A percentile compares a stretch with the other conserved stretches of the same genome.
Conservation (phyloP, 495 filamentous ascomycete genomes). For the Staphylotrichum tortipilum region DNA sequence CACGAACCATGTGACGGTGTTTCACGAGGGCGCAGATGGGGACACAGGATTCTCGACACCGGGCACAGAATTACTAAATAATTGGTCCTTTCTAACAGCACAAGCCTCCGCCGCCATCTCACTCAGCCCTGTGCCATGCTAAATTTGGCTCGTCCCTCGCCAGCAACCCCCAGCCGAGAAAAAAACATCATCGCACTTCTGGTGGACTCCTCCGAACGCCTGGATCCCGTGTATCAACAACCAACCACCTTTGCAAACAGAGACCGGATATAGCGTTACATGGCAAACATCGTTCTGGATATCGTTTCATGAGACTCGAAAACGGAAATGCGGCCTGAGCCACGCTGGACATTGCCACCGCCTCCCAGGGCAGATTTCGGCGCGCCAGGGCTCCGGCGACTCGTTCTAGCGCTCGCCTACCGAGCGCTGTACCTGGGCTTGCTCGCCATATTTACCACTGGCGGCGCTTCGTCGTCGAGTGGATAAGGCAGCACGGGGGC, state of each 20-base stretch:
- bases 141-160: slow-evolving; percentile 13
- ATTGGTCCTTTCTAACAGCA: too few species aligned
- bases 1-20: too few species aligned
- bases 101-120: too few species aligned
- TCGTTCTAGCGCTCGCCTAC: slow-evolving; percentile 24
- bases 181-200: background rate
- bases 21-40: too few species aligned
- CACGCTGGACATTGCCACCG: slow-evolving; percentile 1
- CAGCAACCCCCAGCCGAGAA: background rate
- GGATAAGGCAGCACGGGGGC: slow-evolving; percentile 56
- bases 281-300: background rate
- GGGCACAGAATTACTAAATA: too few species aligned
- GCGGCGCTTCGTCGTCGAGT: slow-evolving; percentile 69
- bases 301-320: background rate
- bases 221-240: background rate
- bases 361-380: background rate
- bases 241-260: background rate
- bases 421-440: slow-evolving; percentile 69
- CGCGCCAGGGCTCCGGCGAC: too few species aligned
- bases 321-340: background rate
- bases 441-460: slow-evolving; percentile 69
- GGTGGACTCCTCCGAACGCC: slow-evolving; percentile 2
- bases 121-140: background rate
- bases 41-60: too few species aligned
- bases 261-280: slow-evolving; percentile 3